Percentiles rank a stretch among this genome's conserved stretches.
Conservation (phyloP, 2,329 filamentous ascomycete species). For the Neoscytalidium dimidiatum region DNA sequence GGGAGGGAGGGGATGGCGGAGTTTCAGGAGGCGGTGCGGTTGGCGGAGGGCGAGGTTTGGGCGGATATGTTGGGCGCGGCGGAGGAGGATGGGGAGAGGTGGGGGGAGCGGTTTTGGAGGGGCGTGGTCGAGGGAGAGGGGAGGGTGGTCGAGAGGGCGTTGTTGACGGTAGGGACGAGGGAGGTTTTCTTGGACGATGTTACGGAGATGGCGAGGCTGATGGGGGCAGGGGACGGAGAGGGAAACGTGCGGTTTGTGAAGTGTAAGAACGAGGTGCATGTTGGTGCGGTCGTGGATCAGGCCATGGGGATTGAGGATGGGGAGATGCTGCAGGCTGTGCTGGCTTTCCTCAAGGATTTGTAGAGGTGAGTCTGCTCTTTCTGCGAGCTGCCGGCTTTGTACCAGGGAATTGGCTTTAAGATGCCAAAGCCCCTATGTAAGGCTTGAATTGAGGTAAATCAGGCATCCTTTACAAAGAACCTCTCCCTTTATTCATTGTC, state of each 20-base stretch:
- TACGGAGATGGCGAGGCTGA: background rate
- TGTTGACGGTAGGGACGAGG: conserved; percentile 6
- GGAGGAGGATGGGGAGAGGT: background rate
- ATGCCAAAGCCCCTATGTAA: background rate
- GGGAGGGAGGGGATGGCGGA: background rate
- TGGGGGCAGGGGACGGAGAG: background rate
- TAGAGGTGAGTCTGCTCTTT: too few relatives aligned
- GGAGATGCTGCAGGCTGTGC: background rate
- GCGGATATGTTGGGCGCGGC: conserved; percentile 4
- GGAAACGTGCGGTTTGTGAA: background rate
- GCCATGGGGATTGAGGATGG: background rate
- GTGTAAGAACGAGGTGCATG: background rate
- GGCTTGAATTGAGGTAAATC: too few relatives aligned
- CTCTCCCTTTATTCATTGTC: too few relatives aligned
- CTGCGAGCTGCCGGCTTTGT: background rate
- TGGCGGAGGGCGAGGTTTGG: background rate
- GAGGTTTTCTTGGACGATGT: conserved; percentile 5
- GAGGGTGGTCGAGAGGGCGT: background rate
- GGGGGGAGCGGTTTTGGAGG: conserved; percentile 1
- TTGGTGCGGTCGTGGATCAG: background rate
- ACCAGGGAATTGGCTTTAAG: background rate
- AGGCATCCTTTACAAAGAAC: too few relatives aligned
- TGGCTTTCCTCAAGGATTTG: background rate
- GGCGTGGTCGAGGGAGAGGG: background rate
- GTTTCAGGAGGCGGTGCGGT: background rate